These are phyloP conservation scores for Mortierella polycephala DNA, from an alignment of 371 early-diverging fungal genomes.

Conservation along the genomic window DNA sequence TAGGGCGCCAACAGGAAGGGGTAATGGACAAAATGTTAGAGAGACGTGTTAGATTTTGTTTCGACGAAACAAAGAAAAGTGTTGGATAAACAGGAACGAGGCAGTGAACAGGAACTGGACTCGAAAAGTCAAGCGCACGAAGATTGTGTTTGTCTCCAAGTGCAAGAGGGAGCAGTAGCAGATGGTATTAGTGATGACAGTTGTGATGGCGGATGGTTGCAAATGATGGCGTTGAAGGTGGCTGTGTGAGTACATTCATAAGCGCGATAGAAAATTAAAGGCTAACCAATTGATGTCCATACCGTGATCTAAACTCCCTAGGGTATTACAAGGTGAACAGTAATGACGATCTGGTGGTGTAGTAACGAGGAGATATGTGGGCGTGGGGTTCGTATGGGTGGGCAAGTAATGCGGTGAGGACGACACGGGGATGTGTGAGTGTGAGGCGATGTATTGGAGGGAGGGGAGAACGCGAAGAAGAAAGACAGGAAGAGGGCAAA, in stretches of 20 bases:
- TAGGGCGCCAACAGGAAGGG: neutral
- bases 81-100: neutral
- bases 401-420: neutral
- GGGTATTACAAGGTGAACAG: neutral
- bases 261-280: neutral
- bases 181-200: too few species aligned
- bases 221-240: neutral
- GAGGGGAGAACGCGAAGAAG: neutral
- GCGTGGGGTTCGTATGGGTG: conserved; percentile 1
- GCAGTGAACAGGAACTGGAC: neutral
- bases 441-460: neutral
- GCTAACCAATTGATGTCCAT: too few species aligned
- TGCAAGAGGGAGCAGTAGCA: too few species aligned
- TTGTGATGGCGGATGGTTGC: too few species aligned
- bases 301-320: too few species aligned
- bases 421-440: conserved; percentile 3
- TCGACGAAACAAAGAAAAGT: too few species aligned
- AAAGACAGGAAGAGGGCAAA: neutral
- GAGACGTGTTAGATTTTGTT: neutral
- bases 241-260: neutral
- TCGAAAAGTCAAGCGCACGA: neutral
- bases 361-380: neutral
- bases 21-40: neutral
- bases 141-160: neutral
- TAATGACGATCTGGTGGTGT: neutral